Conservation (phyloP, 1,284 basidiomycete species). For the Rhodotorula sp. region DNA sequence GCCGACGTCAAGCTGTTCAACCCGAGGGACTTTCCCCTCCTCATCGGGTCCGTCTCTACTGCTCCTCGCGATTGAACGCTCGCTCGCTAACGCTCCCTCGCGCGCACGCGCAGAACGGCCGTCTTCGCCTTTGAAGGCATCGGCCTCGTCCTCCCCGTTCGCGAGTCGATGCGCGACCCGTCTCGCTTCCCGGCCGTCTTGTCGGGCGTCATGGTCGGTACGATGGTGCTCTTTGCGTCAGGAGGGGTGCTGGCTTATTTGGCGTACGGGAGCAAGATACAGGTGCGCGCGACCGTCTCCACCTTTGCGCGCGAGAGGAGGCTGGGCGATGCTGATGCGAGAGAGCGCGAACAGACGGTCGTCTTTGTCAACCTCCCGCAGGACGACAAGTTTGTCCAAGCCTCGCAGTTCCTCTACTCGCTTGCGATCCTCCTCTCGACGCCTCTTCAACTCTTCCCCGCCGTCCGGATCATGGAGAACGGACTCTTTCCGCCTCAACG, state of each 20-base stretch:
- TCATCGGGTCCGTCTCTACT: slow-evolving; percentile 70
- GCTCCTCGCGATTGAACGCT: not conserved
- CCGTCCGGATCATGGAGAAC: slow-evolving; percentile 94
- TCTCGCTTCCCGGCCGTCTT: slow-evolving; percentile 85
- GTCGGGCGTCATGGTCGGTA: slow-evolving; percentile 83
- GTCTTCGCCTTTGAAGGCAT: slow-evolving; percentile 99
- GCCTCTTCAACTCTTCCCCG: slow-evolving; percentile 95
- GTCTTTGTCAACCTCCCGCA: slow-evolving; percentile 92
- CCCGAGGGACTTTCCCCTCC: slow-evolving; percentile 77
- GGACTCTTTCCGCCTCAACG: slow-evolving; percentile 69
- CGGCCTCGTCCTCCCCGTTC: slow-evolving; percentile 94
- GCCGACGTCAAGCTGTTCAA: slow-evolving; percentile 90
- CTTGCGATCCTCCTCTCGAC: slow-evolving; percentile 90
- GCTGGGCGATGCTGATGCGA: not conserved
- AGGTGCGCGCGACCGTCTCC: slow-evolving; percentile 6
- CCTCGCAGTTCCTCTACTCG: slow-evolving; percentile 64
- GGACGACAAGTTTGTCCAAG: slow-evolving; percentile 82
- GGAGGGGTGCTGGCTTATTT: slow-evolving; percentile 86
- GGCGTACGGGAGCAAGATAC: slow-evolving; percentile 74
- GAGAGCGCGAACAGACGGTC: slow-evolving; percentile 66
- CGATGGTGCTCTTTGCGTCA: slow-evolving; percentile 82
- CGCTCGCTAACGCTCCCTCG: not conserved
- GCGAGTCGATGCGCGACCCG: slow-evolving; percentile 88
- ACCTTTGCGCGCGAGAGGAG: too few species aligned
- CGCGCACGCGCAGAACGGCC: slow-evolving; percentile 66